These are phyloP conservation scores for Trichoderma koningii DNA, from an alignment of 2,329 filamentous ascomycete species.

Conservation along the genomic window DNA sequence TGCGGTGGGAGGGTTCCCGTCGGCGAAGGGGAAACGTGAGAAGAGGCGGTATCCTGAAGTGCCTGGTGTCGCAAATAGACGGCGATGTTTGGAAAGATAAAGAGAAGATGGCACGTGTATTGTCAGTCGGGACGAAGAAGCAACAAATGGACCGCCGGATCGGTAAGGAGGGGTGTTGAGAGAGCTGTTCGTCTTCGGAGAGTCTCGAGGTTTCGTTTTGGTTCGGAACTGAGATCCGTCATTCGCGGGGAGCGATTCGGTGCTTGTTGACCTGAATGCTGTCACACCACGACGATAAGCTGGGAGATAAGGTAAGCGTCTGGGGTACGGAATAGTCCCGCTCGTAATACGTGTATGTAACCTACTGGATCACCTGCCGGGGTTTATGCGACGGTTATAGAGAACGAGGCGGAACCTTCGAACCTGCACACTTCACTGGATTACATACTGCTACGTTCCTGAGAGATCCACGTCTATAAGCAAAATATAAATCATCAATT, in stretches of 20 bases:
- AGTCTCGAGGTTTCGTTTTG: not conserved
- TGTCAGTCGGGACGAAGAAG: not conserved
- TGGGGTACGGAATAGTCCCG: not conserved
- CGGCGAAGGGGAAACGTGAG: not conserved
- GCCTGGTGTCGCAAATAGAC: not conserved
- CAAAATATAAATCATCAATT: constrained; percentile 1
- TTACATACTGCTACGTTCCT: too few relatives aligned
- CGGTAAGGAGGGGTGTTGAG: not conserved
- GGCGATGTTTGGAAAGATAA: not conserved
- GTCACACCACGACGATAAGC: constrained; percentile 27
- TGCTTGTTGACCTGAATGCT: constrained; percentile 24
- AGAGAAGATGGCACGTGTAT: not conserved
- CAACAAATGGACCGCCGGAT: not conserved
- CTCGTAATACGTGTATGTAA: too few relatives aligned
- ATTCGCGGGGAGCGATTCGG: constrained; percentile 22
- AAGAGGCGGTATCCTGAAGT: constrained; percentile 6
- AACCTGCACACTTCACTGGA: too few relatives aligned
- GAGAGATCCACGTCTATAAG: not conserved
- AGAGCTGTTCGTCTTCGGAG: not conserved
- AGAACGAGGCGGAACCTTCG: too few relatives aligned
- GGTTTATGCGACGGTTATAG: constrained; percentile 15
- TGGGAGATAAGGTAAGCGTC: constrained; percentile 14
- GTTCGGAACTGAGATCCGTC: constrained; percentile 7
- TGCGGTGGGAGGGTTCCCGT: not conserved
- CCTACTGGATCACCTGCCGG: not conserved